Base-by-base conservation (phyloP, 179 eudicot species). In the Vitellaria paradoxa region DNA sequence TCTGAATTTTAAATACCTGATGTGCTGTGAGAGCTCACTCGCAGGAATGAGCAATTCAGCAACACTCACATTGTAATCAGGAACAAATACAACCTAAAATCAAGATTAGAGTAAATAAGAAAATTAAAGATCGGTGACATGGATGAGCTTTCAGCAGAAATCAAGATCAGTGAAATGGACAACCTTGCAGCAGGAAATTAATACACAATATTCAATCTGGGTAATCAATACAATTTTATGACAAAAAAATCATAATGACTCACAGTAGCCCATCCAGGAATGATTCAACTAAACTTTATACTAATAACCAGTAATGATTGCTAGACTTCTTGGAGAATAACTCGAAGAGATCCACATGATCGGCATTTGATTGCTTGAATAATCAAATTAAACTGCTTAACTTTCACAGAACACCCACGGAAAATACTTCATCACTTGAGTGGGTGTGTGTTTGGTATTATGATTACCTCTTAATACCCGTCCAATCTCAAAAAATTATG, bases 31-130 rank as follows among this genome's bases (percentile, higher is more conserved):
- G 45, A 94, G 96, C 84, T 94, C 98, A 81, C 94, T 94, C 57
- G 94, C 93, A 77, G 98, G 98, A 78, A 94, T 94, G 53, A 94
- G 89, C 83, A 85, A 83, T 82, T 94, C 98, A 77, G 98, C 97
- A 60, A 90, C 98, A 87, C 93, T 91, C 66, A 94, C 98, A 80
- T 94, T 94, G 88, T 93, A 94, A 86, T 94, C 98, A 26, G 98
- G 98, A 73, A 94, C 95, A 85, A 94, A 91, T 46, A 93, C 81
- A 69, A 94, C 98, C 98, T 94, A 77, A 62, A 79, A 76, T 12
- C 49, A 78, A 78, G 72, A 76, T 4, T 26, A 69, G 26, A 72
- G 45, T 50, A 64, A 71, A 10, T 9, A 30, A 70, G 59, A 75
- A 74, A 61, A 18, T 66, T 45, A 74, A 57, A 18, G 37, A 78